phyloP scores from a whole-genome alignment of 2,329 filamentous ascomycete genomes.

The Trichoderma sp. region DNA sequence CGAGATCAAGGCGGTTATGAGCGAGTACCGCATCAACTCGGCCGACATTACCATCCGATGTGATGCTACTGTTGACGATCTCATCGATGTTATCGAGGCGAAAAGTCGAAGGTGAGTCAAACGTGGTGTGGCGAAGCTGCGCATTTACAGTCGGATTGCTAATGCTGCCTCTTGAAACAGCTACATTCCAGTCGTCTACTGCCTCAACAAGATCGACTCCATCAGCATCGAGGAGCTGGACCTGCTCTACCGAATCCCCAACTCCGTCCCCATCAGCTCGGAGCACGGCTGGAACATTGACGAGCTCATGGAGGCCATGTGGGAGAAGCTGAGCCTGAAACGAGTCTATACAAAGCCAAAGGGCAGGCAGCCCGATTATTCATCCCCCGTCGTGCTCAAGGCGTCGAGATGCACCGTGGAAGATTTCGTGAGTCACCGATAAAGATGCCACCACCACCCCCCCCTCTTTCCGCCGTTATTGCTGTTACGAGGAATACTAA shows the following conservation, averaged over 20 bases:
- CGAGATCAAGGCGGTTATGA: constrained; percentile 97
- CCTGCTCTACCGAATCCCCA: constrained; percentile 91
- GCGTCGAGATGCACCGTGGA: constrained; percentile 83
- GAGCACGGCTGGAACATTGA: constrained; percentile 98
- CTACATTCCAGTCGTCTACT: constrained; percentile 99
- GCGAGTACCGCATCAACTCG: constrained; percentile 92
- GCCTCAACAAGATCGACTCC: constrained; percentile 97
- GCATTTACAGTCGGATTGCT: neutral
- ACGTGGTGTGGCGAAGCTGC: neutral
- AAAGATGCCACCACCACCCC: neutral
- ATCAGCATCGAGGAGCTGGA: constrained; percentile 98
- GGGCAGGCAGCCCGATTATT: constrained; percentile 90
- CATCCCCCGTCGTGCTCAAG: constrained; percentile 82
- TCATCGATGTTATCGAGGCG: constrained; percentile 94
- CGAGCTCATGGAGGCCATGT: constrained; percentile 96
- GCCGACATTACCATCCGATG: constrained; percentile 97
- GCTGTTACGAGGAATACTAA: constrained; percentile 22
- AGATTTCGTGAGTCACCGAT: constrained; percentile 75
- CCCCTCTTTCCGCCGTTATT: neutral
- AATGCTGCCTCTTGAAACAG: constrained; percentile 39
- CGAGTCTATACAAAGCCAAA: constrained; percentile 98
- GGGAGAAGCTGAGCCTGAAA: constrained; percentile 90
- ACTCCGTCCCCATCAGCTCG: constrained; percentile 94
- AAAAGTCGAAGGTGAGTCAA: constrained; percentile 62
- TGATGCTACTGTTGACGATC: constrained; percentile 93